Conservation (phyloP, 805 yeast genomes). For the Candida dajiaensis region DNA sequence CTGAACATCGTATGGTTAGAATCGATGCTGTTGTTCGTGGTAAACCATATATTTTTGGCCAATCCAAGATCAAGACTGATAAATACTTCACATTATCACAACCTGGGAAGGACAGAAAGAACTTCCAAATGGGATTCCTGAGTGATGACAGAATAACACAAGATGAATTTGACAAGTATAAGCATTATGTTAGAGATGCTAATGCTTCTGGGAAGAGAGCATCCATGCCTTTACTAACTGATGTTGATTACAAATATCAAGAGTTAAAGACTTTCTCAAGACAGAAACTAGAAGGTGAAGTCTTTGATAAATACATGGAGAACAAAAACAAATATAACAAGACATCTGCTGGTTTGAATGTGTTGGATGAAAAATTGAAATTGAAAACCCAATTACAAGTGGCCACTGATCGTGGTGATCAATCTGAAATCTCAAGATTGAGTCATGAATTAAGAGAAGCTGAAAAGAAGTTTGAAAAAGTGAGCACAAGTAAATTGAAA, state of each 20-base stretch:
- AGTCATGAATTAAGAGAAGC: constrained; percentile 25
- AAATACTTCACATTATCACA: constrained; percentile 71
- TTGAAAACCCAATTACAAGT: constrained; percentile 69
- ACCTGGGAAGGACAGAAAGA: constrained; percentile 65
- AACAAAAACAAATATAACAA: constrained; percentile 61
- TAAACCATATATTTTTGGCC: constrained; percentile 45
- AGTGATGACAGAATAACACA: constrained; percentile 69
- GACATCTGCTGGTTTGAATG: constrained; percentile 57
- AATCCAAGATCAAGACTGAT: constrained; percentile 38
- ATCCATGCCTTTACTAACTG: constrained; percentile 56
- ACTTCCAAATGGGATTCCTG: constrained; percentile 71
- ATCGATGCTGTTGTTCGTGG: constrained; percentile 58
- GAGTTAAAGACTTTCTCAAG: constrained; percentile 59
- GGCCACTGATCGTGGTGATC: constrained; percentile 48
- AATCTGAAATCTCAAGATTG: constrained; percentile 36
- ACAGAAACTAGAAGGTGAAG: constrained; percentile 61
- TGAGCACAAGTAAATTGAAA: constrained; percentile 28
- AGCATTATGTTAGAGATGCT: constrained; percentile 52
- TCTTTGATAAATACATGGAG: constrained; percentile 73
- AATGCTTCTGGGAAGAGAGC: constrained; percentile 25
- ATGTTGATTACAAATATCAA: constrained; percentile 56
- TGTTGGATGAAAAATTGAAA: constrained; percentile 68
- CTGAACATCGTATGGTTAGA: constrained; percentile 78
- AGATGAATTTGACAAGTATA: constrained; percentile 71
- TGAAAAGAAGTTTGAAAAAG: constrained; percentile 32